Base-by-base conservation (phyloP, 352 stramenopile genomes). In the Pseudoperonospora humuli region DNA sequence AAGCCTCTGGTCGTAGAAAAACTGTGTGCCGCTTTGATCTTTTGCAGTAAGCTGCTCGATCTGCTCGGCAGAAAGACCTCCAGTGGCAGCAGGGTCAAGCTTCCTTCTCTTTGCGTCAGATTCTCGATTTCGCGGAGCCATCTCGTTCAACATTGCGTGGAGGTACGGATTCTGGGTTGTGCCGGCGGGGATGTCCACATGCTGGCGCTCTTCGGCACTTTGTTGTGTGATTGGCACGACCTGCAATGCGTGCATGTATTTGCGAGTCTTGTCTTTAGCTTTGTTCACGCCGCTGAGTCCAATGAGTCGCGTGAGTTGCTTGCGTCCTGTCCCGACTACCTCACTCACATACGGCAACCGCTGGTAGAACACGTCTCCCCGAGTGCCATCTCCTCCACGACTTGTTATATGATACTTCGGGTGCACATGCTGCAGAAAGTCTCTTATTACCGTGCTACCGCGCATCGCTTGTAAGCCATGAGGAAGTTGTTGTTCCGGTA, bases 361-460 rank as follows among this genome's bases (percentile, higher is more conserved):
- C 57, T 91, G 75, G 59, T 88, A 88, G 36, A 87, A 91, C 15
- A 86, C 69, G 15, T 66, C 62, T 0, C 53, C 53, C 7, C 54
- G 40, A 21, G 39, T 58, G 6, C 45, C 54, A 14, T 68, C 49
- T 11, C 74, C 69, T 36, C 51, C 56, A 18, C 53, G 67, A 53
- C 70, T 81, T 9, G 67, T 79, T 39, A 91, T 75, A 48, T 91
- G 78, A 46, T 91, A 91, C 19, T 70, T 78, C n/a, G 78, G 78
- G 15, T 74, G 54, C 7, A 80, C 56, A 10, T 61, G 54, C 38
- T 70, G 57, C 15, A 84, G 41, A 18, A 80, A 39, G 19, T 65
- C 36, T 5, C 44, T 45, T 0, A 86, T 14, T 1, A 29, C 34
- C 9, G 27, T 9, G 24, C 60, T 79, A 0, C 64, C 70, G 5